phyloP scores from a whole-genome alignment of 805 yeast species.

The Metschnikowia shivogae region DNA sequence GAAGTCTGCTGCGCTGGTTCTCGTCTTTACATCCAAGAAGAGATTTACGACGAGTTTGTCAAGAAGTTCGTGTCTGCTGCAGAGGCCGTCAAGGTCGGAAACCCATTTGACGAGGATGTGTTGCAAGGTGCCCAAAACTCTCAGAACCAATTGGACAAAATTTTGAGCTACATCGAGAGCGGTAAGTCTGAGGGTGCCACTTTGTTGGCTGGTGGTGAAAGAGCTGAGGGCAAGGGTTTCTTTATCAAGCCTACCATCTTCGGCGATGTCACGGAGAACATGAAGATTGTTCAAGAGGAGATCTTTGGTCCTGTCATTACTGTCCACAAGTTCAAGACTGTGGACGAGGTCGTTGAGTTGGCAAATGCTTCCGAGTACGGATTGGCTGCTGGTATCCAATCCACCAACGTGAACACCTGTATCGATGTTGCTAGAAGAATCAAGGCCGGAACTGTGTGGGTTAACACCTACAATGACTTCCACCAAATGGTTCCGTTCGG shows the following conservation, averaged over 20 bases:
- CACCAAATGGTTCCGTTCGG: conserved; percentile 89
- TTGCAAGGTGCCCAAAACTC: conserved; percentile 95
- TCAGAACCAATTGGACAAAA: conserved; percentile 69
- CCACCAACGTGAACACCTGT: conserved; percentile 70
- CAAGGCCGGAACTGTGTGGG: conserved; percentile 88
- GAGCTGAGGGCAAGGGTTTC: conserved; percentile 50
- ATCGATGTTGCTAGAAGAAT: conserved; percentile 68
- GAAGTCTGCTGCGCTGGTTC: conserved; percentile 96
- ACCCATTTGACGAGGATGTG: conserved; percentile 73
- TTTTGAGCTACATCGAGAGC: conserved; percentile 67
- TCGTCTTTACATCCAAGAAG: conserved; percentile 82
- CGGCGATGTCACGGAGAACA: conserved; percentile 70
- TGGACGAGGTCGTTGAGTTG: conserved; percentile 70
- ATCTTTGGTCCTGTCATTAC: conserved; percentile 94
- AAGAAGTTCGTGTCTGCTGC: conserved; percentile 58
- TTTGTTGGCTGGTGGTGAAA: conserved; percentile 73
- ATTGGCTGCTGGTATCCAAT: conserved; percentile 87
- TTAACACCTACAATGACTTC: conserved; percentile 86
- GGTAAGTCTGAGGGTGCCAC: conserved; percentile 86
- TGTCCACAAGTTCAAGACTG: conserved; percentile 72
- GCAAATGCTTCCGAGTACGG: conserved; percentile 87
- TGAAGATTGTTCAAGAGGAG: conserved; percentile 80
- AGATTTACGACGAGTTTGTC: conserved; percentile 73
- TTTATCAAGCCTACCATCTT: conserved; percentile 80
- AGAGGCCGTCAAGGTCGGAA: conserved; percentile 58